phyloP scores from a whole-genome alignment of 1,284 basidiomycete genomes.

The Erythrobasidium hasegawianum region DNA sequence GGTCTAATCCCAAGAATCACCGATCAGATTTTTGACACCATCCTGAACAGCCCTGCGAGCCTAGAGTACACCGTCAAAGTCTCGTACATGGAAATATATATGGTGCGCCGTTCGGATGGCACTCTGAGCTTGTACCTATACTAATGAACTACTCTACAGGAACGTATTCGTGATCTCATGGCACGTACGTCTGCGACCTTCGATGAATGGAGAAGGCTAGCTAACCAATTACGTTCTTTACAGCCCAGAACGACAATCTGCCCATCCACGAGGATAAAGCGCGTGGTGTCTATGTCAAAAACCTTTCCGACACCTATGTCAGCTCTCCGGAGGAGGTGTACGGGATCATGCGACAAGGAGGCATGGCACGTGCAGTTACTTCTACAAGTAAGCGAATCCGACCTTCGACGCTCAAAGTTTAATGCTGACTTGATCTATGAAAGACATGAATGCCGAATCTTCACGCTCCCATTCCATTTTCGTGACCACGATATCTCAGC shows the following conservation, averaged over 20 bases:
- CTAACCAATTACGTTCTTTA: background rate
- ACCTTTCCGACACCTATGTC: slow-evolving; percentile 96
- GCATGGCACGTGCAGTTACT: slow-evolving; percentile 82
- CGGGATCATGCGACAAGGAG: slow-evolving; percentile 97
- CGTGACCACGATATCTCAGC: slow-evolving; percentile 92
- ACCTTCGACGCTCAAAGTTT: slow-evolving; percentile 1
- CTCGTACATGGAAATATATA: slow-evolving; percentile 99
- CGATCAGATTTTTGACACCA: slow-evolving; percentile 97
- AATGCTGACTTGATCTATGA: slow-evolving; percentile 10
- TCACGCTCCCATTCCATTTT: slow-evolving; percentile 99
- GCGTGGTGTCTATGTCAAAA: slow-evolving; percentile 97
- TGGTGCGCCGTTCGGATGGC: no score
- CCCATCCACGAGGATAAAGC: slow-evolving; percentile 98
- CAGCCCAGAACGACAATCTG: slow-evolving; percentile 96
- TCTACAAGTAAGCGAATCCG: slow-evolving; percentile 71
- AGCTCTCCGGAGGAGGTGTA: slow-evolving; percentile 94
- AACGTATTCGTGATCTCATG: slow-evolving; percentile 90
- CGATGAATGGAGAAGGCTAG: background rate
- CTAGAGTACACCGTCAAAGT: slow-evolving; percentile 99
- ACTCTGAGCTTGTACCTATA: no score
- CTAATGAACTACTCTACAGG: slow-evolving; percentile 48
- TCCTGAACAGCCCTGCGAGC: slow-evolving; percentile 89
- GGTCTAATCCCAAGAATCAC: slow-evolving; percentile 98
- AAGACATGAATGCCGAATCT: slow-evolving; percentile 99
- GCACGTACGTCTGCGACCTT: slow-evolving; percentile 62